A percentile compares a stretch with the other conserved stretches of the same genome.
These are phyloP conservation scores for Malassezia psittaci DNA, from an alignment of 1,284 basidiomycete genomes.

Conservation along the genomic window DNA sequence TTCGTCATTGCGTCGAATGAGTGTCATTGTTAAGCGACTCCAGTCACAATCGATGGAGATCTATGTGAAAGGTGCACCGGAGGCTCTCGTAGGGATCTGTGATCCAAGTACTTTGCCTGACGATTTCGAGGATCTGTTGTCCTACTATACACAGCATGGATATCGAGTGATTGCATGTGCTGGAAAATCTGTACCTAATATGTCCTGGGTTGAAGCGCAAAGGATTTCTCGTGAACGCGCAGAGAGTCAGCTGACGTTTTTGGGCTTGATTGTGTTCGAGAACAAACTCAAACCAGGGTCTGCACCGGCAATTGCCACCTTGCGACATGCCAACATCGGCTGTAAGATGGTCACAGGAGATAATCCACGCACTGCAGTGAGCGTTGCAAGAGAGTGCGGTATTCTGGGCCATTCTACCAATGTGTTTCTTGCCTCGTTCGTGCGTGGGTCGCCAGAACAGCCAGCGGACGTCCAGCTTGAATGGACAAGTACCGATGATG, in stretches of 20 bases:
- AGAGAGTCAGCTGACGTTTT: constrained; percentile 78
- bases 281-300: constrained; percentile 95
- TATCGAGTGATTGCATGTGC: constrained; percentile 98
- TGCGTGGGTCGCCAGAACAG: constrained; percentile 11
- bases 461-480: constrained; percentile 56
- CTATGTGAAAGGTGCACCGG: constrained; percentile 96
- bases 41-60: constrained; percentile 92
- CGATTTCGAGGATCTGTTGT: constrained; percentile 91
- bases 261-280: constrained; percentile 95
- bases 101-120: constrained; percentile 55
- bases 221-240: constrained; percentile 91
- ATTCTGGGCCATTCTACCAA: constrained; percentile 78
- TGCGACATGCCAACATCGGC: constrained; percentile 79
- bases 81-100: constrained; percentile 89
- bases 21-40: constrained; percentile 88
- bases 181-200: constrained; percentile 81
- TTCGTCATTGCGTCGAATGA: constrained; percentile 85
- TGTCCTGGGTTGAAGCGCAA: constrained; percentile 96
- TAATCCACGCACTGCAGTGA: constrained; percentile 90
- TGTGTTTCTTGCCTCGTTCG: constrained; percentile 78
- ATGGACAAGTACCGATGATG: constrained; percentile 89
- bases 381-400: constrained; percentile 87
- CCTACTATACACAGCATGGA: constrained; percentile 92
- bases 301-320: constrained; percentile 75
- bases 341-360: constrained; percentile 98